These are phyloP conservation scores for Phytophthora quininea DNA, from an alignment of 352 stramenopile genomes.

Conservation along the genomic window DNA sequence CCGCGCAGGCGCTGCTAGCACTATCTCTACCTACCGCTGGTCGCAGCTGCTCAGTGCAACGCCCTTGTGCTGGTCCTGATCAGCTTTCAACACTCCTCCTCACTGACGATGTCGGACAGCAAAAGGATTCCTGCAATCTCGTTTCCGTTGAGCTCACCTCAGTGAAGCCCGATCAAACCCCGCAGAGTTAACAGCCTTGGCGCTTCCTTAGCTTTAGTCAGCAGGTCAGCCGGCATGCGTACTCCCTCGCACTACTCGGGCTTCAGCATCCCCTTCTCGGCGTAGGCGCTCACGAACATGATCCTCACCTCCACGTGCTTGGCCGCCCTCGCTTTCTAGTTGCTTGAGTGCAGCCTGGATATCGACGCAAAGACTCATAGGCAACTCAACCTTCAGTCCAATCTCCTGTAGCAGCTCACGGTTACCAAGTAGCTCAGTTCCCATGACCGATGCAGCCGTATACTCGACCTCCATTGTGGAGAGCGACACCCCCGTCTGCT, in stretches of 20 bases:
- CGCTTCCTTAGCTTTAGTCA: conserved; percentile 5
- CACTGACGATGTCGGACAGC: too few relatives aligned
- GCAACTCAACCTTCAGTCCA: background rate
- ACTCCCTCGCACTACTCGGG: background rate
- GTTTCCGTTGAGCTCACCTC: too few relatives aligned
- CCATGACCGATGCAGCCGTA: conserved; percentile 10
- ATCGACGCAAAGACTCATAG: conserved; percentile 3
- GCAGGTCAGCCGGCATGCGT: conserved; percentile 10
- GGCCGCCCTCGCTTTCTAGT: conserved; percentile 1
- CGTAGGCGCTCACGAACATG: conserved; percentile 10
- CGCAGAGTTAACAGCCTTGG: background rate
- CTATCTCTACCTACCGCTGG: too few relatives aligned
- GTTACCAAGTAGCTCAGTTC: conserved; percentile 7
- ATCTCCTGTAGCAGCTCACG: conserved; percentile 8
- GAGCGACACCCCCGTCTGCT: conserved; percentile 16
- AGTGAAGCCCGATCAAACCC: background rate
- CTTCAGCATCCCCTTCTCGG: conserved; percentile 1
- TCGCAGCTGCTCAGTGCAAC: too few relatives aligned
- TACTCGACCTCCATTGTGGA: conserved; percentile 28
- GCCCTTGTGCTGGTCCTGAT: too few relatives aligned
- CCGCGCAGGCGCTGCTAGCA: too few relatives aligned
- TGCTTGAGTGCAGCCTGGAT: conserved; percentile 15
- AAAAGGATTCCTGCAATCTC: too few relatives aligned
- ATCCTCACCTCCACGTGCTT: conserved; percentile 19
- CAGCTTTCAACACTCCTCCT: too few relatives aligned